phyloP scores from a whole-genome alignment of 164 flowering plant species.

The Liriodendron chinense region DNA sequence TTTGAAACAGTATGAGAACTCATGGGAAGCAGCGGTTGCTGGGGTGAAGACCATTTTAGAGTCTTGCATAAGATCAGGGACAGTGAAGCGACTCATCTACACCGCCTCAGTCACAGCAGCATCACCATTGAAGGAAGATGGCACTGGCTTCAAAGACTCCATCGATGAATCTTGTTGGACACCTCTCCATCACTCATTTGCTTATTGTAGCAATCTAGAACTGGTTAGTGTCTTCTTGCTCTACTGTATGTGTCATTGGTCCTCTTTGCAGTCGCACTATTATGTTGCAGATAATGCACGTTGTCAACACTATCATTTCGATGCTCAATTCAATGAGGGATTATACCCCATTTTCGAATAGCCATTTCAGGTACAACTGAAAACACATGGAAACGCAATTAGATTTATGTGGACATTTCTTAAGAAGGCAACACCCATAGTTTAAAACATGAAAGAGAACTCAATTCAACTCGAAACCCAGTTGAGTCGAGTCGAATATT shows the following conservation, averaged over 20 bases:
- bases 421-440: too few relatives aligned
- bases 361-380: too few relatives aligned
- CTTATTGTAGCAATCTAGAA: constrained; percentile 5
- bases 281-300: too few relatives aligned
- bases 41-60: constrained; percentile 32
- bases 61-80: constrained; percentile 37
- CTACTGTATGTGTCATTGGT: too few relatives aligned
- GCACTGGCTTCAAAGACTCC: constrained; percentile 25
- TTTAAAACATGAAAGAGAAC: too few relatives aligned
- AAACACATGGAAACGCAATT: too few relatives aligned
- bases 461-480: too few relatives aligned
- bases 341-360: not conserved
- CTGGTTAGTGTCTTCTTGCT: constrained; percentile 13
- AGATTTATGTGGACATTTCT: too few relatives aligned
- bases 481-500: too few relatives aligned
- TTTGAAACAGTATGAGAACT: constrained; percentile 29
- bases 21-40: constrained; percentile 36
- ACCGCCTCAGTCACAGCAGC: constrained; percentile 36
- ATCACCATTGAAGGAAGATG: constrained; percentile 44
- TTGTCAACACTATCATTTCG: too few relatives aligned
- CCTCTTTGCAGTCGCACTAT: too few relatives aligned
- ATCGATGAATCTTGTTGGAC: constrained; percentile 56
- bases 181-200: constrained; percentile 24
- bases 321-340: constrained; percentile 7
- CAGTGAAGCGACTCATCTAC: constrained; percentile 46